Evolutionary conservation across 805 yeast genomes (phyloP), one percentile per base, ranked within the genome.

Genomic region (Metschnikowia gelsemii): DNA sequence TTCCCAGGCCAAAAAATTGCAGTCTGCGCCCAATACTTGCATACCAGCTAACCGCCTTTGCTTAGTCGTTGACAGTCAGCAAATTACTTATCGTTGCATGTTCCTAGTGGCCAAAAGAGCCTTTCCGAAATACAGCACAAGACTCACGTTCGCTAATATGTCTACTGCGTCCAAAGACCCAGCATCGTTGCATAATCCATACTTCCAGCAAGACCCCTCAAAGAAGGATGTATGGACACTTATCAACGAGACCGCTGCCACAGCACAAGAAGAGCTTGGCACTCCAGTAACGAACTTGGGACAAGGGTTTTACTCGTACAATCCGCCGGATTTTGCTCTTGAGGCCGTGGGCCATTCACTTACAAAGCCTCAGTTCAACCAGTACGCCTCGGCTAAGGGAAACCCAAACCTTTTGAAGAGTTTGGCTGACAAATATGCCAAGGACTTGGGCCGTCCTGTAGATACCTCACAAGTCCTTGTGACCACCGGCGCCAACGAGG

Each of bases 401-500:
- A 82, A 88, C 53, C 87, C 90, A 3, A 72, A 80, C 46, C 75
- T 93, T 48, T 65, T 89, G 42, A 70, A 80, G 27, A 83, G 91
- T 8, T 61, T 93, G 32, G 75, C 88, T 18, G 73, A 76, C 22
- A 77, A 86, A 19, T 93, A 91, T 66, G 70, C 87, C 17, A 80
- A 84, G 32, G 73, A 74, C 32, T 84, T 82, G 51, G 80, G 79
- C 14, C 70, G 83, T 38, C 62, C 67, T 19, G 66, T 88, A 16
- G 71, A 74, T 19, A 72, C 78, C 14, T 68, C 74, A 29, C 85
- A 88, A 57, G 72, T 93, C 30, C 79, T 83, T 42, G 83, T 91
- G 28, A 87, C 96, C 32, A 89, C 98, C 1, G 99, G 99, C 42
- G 99, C 99, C 32, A 93, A 93, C 57, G 98, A 93, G 66, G 98